Base-by-base conservation (phyloP, 495 filamentous ascomycete genomes). In the Penicillium ucsense region DNA sequence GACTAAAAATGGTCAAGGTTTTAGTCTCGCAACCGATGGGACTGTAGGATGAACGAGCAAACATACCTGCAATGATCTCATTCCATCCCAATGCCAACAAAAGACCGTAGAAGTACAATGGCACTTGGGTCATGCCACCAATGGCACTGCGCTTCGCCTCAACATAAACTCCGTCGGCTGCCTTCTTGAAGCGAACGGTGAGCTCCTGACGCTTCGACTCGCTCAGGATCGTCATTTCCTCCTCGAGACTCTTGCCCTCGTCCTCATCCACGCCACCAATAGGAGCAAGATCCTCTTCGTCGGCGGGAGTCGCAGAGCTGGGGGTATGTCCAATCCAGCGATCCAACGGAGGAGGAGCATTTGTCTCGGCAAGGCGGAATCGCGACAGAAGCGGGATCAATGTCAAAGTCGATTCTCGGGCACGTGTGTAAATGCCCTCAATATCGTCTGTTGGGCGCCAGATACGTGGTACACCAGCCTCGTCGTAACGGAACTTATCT, bases 371-470 rank as follows among this genome's bases (percentile, higher is more conserved):
- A 10, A 95, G 75, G 38, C 77, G 79, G 67, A 98, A 95, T n/a
- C 78, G 76, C 32, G 91, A 83, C 7, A 98, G 74, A 8, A 97
- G 78, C 20, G 92, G 94, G 38, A 98, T 91, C 30, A 98, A 73
- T 6, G 78, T 83, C 37, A 97, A 72, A 0, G 92, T 98, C 2
- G 88, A 89, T 58, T 96, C 90, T 46, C 89, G 84, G 8, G 92
- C 89, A 40, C 78, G 80, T 8, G 90, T 95, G 61, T 96, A 98
- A 41, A 91, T 66, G 38, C 89, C 88, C 65, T 98, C 94, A 56
- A 98, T 97, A 61, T 97, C 92, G 62, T 98, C 92, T 0, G 85
- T 90, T 3, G 92, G 92, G 20, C 94, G 84, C 92, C 92, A 98
- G 59, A 98, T 95, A 35, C 92, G 76, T 4, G 92, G 92, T 3